A percentile compares a stretch with the other conserved stretches of the same genome.
Evolutionary conservation across 768 basidiomycete species (phyloP).

Genomic region (Cystofilobasidium ferigula): DNA sequence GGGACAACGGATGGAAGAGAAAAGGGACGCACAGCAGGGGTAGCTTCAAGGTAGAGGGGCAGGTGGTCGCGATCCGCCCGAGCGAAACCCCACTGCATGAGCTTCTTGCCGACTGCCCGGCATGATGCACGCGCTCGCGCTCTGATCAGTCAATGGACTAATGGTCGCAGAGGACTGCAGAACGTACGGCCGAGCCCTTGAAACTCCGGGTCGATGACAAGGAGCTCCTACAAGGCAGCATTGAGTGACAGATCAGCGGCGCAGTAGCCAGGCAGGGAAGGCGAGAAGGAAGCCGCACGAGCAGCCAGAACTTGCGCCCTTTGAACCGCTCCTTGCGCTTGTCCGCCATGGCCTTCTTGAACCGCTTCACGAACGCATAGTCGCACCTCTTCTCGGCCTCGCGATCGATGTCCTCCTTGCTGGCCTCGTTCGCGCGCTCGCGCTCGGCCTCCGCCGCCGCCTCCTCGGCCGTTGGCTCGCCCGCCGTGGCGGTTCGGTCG

Average conservation of each 20-base stretch:
- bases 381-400: neutral
- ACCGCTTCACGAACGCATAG: neutral
- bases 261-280: neutral
- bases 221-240: neutral
- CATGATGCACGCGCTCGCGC: too few relatives aligned
- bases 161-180: too few relatives aligned
- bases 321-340: neutral
- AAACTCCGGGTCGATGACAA: neutral
- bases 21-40: neutral
- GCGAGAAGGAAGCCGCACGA: neutral
- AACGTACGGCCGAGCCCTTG: neutral
- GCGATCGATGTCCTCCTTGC: neutral
- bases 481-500: neutral
- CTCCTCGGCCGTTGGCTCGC: neutral
- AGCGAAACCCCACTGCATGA: neutral
- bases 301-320: neutral
- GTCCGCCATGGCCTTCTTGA: neutral
- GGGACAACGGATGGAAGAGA: neutral
- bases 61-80: neutral
- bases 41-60: neutral
- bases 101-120: neutral
- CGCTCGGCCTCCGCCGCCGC: neutral
- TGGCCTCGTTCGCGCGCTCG: neutral
- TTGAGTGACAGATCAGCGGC: neutral
- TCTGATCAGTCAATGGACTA: too few relatives aligned